A percentile compares a stretch with the other conserved stretches of the same genome.
phyloP scores from a whole-genome alignment of 306 rosid species.

The Rosa multiflora region DNA sequence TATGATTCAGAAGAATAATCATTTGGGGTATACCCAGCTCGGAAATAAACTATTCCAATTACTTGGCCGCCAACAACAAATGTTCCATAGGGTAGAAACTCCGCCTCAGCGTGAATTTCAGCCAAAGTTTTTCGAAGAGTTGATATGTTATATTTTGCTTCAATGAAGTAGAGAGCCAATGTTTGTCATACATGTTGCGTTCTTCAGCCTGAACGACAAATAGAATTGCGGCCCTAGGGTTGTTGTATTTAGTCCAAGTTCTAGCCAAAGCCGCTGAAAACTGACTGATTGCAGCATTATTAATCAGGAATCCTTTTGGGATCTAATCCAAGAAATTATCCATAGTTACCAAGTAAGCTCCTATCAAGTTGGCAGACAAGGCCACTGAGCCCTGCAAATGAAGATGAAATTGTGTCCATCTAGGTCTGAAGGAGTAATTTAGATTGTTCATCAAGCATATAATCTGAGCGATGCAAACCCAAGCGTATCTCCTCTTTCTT shows the following conservation, averaged over 20 bases:
- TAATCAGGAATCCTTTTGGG: slow-evolving; percentile 51
- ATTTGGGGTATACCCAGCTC: slow-evolving; percentile 85
- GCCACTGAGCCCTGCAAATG: slow-evolving; percentile 74
- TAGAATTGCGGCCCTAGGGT: slow-evolving; percentile 71
- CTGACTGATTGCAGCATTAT: slow-evolving; percentile 41
- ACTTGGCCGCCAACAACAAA: slow-evolving; percentile 67
- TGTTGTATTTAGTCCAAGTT: slow-evolving; percentile 84
- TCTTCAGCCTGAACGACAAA: slow-evolving; percentile 85
- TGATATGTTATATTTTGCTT: slow-evolving; percentile 65
- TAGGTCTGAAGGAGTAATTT: slow-evolving; percentile 77
- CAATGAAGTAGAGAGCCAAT: slow-evolving; percentile 58
- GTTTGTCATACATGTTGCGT: slow-evolving; percentile 93
- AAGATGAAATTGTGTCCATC: slow-evolving; percentile 83
- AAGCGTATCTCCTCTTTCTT: slow-evolving; percentile 89
- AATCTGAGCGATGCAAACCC: slow-evolving; percentile 96
- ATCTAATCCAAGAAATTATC: slow-evolving; percentile 69
- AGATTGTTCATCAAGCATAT: slow-evolving; percentile 86
- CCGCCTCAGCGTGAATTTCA: slow-evolving; percentile 72
- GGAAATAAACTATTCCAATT: slow-evolving; percentile 72
- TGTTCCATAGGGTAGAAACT: slow-evolving; percentile 76
- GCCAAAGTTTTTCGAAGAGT: slow-evolving; percentile 74
- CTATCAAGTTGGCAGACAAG: slow-evolving; percentile 79
- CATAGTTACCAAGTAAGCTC: slow-evolving; percentile 59
- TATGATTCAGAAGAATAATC: slow-evolving; percentile 94
- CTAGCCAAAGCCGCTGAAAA: slow-evolving; percentile 70